phyloP scores from a whole-genome alignment of 441 rosid species.

The Erysimum pusillum region DNA sequence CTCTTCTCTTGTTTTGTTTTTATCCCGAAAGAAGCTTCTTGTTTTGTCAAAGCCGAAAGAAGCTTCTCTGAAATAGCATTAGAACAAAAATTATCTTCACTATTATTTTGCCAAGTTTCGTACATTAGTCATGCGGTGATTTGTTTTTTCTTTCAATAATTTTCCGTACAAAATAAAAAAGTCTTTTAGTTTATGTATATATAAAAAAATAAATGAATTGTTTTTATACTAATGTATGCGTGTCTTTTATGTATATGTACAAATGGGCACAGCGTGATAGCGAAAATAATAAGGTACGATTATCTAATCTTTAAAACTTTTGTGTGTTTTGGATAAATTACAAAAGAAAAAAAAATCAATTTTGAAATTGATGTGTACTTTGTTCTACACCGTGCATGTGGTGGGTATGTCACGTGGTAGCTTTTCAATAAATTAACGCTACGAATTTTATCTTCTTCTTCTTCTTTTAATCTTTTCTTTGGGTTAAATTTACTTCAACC shows the following conservation, averaged over 20 bases:
- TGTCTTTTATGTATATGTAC: neutral
- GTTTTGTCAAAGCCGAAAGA: neutral
- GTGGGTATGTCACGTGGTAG: conserved; percentile 34
- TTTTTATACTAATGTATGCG: neutral
- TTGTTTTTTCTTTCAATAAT: neutral
- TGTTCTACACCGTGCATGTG: conserved; percentile 25
- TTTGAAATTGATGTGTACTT: conserved; percentile 24
- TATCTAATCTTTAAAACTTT: neutral
- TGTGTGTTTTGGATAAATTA: neutral
- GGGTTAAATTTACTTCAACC: too few species aligned
- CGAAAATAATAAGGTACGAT: neutral
- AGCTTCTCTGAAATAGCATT: neutral
- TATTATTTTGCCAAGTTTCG: neutral
- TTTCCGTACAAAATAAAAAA: neutral
- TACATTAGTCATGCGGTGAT: conserved; percentile 18
- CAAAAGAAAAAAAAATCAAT: neutral
- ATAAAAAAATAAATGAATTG: too few species aligned
- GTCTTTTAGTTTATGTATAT: neutral
- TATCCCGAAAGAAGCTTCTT: neutral
- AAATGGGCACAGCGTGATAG: neutral
- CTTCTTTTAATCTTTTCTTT: too few species aligned
- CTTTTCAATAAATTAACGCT: neutral
- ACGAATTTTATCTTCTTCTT: neutral
- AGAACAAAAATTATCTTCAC: neutral
- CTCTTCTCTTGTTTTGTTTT: neutral